Evolutionary conservation across 2,329 filamentous ascomycete species (phyloP), one percentile per base, ranked within the genome.

Genomic region (Cercospora nicotianae): DNA sequence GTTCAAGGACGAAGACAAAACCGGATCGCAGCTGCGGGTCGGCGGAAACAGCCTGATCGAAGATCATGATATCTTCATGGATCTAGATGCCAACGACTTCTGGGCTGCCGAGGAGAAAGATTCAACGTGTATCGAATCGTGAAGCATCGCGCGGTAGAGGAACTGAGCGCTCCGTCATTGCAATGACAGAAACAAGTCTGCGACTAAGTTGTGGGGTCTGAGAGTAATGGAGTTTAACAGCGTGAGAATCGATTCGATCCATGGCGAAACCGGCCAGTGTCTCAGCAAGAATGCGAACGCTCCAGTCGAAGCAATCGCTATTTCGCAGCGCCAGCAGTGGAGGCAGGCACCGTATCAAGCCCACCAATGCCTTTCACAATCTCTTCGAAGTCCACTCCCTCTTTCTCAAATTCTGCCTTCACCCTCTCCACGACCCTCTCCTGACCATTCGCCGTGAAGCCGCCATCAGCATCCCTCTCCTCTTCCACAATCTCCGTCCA

Each of bases 401-500:
- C 86, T 55, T 85, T 84, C 69, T 89, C 84, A 77, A 97, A 96
- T 77, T 95, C 83, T 45, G 88, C 86, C 74, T 90, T 87, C 60
- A 94, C 91, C 80, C 93, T 89, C 70, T 87, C 82, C 67, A 92
- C 92, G 1, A 91, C 90, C 53, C 84, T 86, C 65, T 87, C 83
- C 80, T 96, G 93, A 75, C 88, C 86, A 76, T 93, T 90, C 0
- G 85, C 82, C 1, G 90, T 91, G 76, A 96, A 96, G 0, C 91
- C 92, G 18, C 90, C 92, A 0, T 93, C 91, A 72, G 87, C 86
- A 39, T 89, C 90, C 51, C 91, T 90, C 80, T 97, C 93, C 75
- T 89, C 96, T 80, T 97, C 93, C 60, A 97, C 89, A 76, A 96
- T 86, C 82, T 97, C 94, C 60, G 97, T 91, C 93, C 93, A 97